Conservation (phyloP, 2,329 filamentous ascomycete species). For the Colletotrichum lini region DNA sequence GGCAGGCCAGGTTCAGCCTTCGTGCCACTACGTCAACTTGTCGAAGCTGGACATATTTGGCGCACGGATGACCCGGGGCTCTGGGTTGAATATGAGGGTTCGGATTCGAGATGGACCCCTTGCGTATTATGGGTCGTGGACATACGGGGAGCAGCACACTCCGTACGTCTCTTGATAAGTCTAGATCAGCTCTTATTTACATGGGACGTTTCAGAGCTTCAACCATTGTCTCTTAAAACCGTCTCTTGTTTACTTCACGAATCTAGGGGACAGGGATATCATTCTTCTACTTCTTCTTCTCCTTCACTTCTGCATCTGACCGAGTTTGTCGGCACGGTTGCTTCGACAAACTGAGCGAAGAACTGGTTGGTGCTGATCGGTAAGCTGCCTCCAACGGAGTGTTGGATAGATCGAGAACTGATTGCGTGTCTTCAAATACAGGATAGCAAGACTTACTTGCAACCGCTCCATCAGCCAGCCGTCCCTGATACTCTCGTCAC, state of each 20-base stretch:
- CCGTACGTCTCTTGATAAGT: conserved; percentile 33
- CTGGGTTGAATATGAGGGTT: conserved; percentile 24
- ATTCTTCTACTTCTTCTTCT: background rate
- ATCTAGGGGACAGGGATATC: background rate
- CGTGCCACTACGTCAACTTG: conserved; percentile 26
- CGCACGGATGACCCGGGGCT: conserved; percentile 31
- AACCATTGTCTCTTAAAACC: background rate
- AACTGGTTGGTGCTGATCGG: conserved; percentile 39
- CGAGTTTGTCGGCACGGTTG: background rate
- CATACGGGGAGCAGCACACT: conserved; percentile 24
- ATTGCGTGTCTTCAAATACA: background rate
- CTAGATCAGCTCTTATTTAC: conserved; percentile 26
- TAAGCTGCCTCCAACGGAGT: background rate
- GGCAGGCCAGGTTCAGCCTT: background rate
- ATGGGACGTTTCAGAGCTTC: background rate
- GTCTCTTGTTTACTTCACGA: background rate
- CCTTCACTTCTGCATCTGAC: background rate
- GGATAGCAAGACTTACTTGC: conserved; percentile 36
- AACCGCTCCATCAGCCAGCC: conserved; percentile 37
- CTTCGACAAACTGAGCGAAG: conserved; percentile 11
- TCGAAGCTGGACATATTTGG: conserved; percentile 10
- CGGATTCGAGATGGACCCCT: conserved; percentile 40
- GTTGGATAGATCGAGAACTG: background rate
- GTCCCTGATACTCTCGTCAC: background rate
- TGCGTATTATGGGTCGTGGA: conserved; percentile 24